Conservation (phyloP, 495 filamentous ascomycete species). For the Penicillium malachiteum region DNA sequence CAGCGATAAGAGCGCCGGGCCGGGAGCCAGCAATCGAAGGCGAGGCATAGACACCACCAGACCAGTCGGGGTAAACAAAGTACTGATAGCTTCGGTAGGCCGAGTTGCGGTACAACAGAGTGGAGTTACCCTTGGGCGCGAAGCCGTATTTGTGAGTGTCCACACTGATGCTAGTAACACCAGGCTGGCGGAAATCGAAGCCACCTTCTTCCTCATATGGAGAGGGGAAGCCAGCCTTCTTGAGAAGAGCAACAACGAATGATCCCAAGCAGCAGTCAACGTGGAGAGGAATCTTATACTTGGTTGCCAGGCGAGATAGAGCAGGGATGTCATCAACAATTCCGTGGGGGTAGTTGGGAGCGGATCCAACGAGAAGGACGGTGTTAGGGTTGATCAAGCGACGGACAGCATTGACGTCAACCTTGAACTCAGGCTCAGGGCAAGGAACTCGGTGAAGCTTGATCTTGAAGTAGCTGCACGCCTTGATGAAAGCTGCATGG, state of each 20-base stretch:
- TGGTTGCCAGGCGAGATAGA: constrained; percentile 79
- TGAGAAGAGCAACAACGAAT: constrained; percentile 89
- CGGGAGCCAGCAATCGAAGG: constrained; percentile 87
- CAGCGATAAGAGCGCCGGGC: constrained; percentile 90
- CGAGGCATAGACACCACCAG: constrained; percentile 92
- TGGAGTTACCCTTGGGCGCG: constrained; percentile 93
- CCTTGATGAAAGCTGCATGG: constrained; percentile 96
- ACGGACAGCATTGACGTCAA: constrained; percentile 69
- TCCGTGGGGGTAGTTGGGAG: constrained; percentile 96
- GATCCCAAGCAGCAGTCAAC: constrained; percentile 97
- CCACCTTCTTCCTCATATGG: constrained; percentile 63
- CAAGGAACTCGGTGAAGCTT: constrained; percentile 88
- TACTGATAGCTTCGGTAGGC: constrained; percentile 84
- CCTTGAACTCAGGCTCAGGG: constrained; percentile 81
- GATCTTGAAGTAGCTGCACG: constrained; percentile 91
- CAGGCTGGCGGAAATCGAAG: constrained; percentile 92
- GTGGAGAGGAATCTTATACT: constrained; percentile 80
- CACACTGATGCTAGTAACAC: constrained; percentile 91
- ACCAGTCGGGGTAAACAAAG: constrained; percentile 93
- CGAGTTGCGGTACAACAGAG: constrained; percentile 81
- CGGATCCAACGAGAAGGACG: constrained; percentile 90
- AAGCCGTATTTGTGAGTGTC: constrained; percentile 99
- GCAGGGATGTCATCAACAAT: constrained; percentile 92
- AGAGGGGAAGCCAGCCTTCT: constrained; percentile 77
- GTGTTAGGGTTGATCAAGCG: constrained; percentile 95